These are phyloP conservation scores for Vitis rupestris DNA, from an alignment of 164 flowering plant species.

Conservation along the genomic window DNA sequence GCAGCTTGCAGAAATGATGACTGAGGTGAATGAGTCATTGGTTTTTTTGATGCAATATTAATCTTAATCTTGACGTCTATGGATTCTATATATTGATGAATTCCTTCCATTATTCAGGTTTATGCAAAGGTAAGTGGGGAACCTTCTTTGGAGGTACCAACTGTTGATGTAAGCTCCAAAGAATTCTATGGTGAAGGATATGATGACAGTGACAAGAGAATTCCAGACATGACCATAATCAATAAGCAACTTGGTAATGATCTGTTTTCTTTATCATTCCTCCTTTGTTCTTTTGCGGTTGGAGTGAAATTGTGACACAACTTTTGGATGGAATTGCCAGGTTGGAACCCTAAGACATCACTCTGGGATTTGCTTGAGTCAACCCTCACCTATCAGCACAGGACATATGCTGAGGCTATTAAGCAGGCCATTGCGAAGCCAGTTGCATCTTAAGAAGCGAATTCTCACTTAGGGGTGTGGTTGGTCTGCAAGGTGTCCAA, in stretches of 20 bases:
- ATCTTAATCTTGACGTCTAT: background rate
- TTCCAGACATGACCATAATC: constrained; percentile 97
- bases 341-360: constrained; percentile 97
- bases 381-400: constrained; percentile 94
- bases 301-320: background rate
- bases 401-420: constrained; percentile 87
- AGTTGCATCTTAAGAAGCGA: constrained; percentile 38
- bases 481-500: constrained; percentile 4
- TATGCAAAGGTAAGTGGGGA: constrained; percentile 87
- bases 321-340: constrained; percentile 26
- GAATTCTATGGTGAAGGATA: constrained; percentile 98
- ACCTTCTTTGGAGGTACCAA: constrained; percentile 62
- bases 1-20: constrained; percentile 96
- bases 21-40: constrained; percentile 43
- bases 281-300: background rate
- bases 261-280: background rate
- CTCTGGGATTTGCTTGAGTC: constrained; percentile 96
- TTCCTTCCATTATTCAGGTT: constrained; percentile 42
- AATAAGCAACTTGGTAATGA: constrained; percentile 83
- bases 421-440: constrained; percentile 76
- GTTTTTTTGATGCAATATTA: background rate
- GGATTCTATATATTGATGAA: background rate
- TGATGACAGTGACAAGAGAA: constrained; percentile 93
- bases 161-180: constrained; percentile 87
- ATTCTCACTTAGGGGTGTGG: constrained; percentile 5